These are phyloP conservation scores for Starmerella vitae DNA, from an alignment of 805 yeast genomes.

Conservation along the genomic window DNA sequence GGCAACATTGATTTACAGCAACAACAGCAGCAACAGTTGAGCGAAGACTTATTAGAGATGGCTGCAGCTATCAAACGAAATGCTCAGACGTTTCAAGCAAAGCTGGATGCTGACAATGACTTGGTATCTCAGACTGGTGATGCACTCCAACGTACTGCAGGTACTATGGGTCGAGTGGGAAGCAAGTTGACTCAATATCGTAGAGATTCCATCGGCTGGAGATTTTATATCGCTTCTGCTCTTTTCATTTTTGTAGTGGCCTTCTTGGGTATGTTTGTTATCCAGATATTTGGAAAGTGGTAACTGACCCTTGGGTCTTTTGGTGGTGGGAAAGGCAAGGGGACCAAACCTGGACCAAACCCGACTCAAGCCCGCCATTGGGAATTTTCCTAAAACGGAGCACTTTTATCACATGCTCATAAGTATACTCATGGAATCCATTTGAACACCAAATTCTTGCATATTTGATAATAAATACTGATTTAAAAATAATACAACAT, in stretches of 20 bases:
- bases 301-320: too few species aligned
- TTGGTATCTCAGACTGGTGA: slow-evolving; percentile 27
- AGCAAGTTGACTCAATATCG: slow-evolving; percentile 26
- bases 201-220: slow-evolving; percentile 28
- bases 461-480: too few species aligned
- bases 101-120: slow-evolving; percentile 28
- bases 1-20: slow-evolving; percentile 23
- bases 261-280: slow-evolving; percentile 26
- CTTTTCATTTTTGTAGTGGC: slow-evolving; percentile 27
- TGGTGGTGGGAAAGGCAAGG: too few species aligned
- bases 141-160: slow-evolving; percentile 27
- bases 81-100: slow-evolving; percentile 33
- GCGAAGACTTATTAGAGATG: slow-evolving; percentile 37
- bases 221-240: slow-evolving; percentile 29
- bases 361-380: too few species aligned
- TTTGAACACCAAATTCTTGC: too few species aligned
- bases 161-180: slow-evolving; percentile 28
- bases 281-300: slow-evolving; percentile 30
- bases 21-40: slow-evolving; percentile 34
- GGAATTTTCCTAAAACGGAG: too few species aligned
- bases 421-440: too few species aligned
- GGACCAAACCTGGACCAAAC: too few species aligned
- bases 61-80: slow-evolving; percentile 37
- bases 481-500: too few species aligned
- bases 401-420: too few species aligned